phyloP scores from a whole-genome alignment of 768 basidiomycete species.

The Podaxis mareebaensis region DNA sequence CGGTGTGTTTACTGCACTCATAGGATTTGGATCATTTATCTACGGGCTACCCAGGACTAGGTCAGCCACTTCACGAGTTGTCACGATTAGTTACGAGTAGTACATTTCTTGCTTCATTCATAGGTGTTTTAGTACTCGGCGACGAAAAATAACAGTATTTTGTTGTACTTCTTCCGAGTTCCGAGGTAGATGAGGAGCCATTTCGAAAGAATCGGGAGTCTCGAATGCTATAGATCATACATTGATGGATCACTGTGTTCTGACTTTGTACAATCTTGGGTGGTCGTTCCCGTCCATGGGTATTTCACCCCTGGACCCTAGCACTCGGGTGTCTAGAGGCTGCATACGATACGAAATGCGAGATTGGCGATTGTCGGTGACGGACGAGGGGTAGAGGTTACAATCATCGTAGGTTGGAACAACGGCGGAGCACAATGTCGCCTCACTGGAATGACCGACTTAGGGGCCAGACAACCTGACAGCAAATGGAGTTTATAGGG shows the following conservation, averaged over 20 bases:
- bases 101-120: background rate
- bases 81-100: slow-evolving; percentile 5
- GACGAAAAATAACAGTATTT: background rate
- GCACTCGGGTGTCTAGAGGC: background rate
- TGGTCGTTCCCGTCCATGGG: background rate
- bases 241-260: too few species aligned
- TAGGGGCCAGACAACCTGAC: background rate
- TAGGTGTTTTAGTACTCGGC: background rate
- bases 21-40: background rate
- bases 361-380: background rate
- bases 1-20: background rate
- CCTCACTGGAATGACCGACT: background rate
- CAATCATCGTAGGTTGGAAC: too few species aligned
- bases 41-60: background rate
- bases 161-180: too few species aligned
- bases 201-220: too few species aligned
- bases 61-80: slow-evolving; percentile 4
- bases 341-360: background rate
- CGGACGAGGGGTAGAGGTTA: background rate
- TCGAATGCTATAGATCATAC: too few species aligned
- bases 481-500: background rate
- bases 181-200: too few species aligned
- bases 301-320: background rate
- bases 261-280: too few species aligned
- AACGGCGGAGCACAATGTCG: too few species aligned